phyloP scores from a whole-genome alignment of 345 rosid genomes.

The Eucalyptus cladocalyx region DNA sequence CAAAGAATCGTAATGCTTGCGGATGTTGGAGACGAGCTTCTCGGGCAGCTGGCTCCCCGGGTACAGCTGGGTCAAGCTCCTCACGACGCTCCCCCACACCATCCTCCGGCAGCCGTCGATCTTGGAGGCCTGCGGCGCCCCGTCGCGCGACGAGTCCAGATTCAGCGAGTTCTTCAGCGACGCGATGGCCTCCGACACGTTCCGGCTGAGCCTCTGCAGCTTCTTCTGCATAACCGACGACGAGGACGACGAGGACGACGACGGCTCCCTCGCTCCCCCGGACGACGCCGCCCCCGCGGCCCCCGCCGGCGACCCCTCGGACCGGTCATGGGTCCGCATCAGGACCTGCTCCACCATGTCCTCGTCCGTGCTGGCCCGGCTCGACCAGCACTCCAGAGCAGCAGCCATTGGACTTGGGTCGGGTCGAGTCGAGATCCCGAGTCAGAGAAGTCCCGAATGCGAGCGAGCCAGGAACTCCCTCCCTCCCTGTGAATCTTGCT shows the following conservation, averaged over 20 bases:
- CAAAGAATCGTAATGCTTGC: slow-evolving; percentile 94
- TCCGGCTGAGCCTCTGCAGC: slow-evolving; percentile 68
- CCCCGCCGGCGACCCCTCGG: slow-evolving; percentile 27
- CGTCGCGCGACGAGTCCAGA: slow-evolving; percentile 53
- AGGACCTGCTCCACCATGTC: slow-evolving; percentile 92
- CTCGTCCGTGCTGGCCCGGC: slow-evolving; percentile 77
- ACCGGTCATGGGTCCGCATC: slow-evolving; percentile 75
- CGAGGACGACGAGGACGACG: background rate
- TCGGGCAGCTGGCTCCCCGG: slow-evolving; percentile 95
- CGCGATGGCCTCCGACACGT: slow-evolving; percentile 81
- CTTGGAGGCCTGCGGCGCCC: slow-evolving; percentile 1
- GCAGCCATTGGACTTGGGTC: slow-evolving; percentile 48
- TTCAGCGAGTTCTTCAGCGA: slow-evolving; percentile 81
- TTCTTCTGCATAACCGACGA: slow-evolving; percentile 59
- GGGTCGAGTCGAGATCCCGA: background rate
- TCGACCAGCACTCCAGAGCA: slow-evolving; percentile 96
- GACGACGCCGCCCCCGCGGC: slow-evolving; percentile 6
- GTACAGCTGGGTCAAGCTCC: slow-evolving; percentile 81
- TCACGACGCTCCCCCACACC: slow-evolving; percentile 83
- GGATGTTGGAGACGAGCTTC: slow-evolving; percentile 81
- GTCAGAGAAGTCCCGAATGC: background rate
- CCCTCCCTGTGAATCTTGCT: background rate
- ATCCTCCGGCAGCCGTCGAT: slow-evolving; percentile 56
- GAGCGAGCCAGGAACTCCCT: background rate
- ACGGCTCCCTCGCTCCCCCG: slow-evolving; percentile 17